Conservation (phyloP, 2,329 filamentous ascomycete species). For the Aspergillus fumigatus region DNA sequence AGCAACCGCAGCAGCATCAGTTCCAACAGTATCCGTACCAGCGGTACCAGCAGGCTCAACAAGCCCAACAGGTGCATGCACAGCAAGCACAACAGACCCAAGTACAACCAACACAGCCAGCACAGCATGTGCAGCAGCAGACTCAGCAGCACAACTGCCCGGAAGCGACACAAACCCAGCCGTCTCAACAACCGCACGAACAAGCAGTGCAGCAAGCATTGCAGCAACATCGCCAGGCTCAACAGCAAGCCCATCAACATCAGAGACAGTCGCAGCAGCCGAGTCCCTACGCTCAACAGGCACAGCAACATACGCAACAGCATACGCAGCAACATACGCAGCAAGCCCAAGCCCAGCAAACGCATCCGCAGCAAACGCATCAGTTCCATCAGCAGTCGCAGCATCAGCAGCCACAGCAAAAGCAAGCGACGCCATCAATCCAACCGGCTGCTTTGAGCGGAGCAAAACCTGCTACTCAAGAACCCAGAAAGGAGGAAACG, state of each 20-base stretch:
- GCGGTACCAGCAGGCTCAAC: neutral
- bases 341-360: too few relatives aligned
- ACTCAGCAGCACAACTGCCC: neutral
- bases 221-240: constrained; percentile 4
- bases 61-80: constrained; percentile 3
- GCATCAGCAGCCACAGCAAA: constrained; percentile 2
- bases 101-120: neutral
- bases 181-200: neutral
- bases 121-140: neutral
- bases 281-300: neutral
- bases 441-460: neutral
- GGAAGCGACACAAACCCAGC: constrained; percentile 2
- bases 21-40: constrained; percentile 4
- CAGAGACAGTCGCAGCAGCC: constrained; percentile 1
- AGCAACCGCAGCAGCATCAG: constrained; percentile 16
- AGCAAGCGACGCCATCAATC: constrained; percentile 1
- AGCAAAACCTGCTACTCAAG: neutral
- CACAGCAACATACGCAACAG: neutral
- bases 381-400: constrained; percentile 14
- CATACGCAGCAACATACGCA: neutral
- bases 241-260: constrained; percentile 5
- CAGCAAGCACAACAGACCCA: constrained; percentile 3
- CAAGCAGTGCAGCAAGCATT: neutral
- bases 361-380: constrained; percentile 1
- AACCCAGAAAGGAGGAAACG: constrained; percentile 3